Evolutionary conservation across 2,329 filamentous ascomycete species (phyloP).

Genomic region (Colletotrichum tropicicola): DNA sequence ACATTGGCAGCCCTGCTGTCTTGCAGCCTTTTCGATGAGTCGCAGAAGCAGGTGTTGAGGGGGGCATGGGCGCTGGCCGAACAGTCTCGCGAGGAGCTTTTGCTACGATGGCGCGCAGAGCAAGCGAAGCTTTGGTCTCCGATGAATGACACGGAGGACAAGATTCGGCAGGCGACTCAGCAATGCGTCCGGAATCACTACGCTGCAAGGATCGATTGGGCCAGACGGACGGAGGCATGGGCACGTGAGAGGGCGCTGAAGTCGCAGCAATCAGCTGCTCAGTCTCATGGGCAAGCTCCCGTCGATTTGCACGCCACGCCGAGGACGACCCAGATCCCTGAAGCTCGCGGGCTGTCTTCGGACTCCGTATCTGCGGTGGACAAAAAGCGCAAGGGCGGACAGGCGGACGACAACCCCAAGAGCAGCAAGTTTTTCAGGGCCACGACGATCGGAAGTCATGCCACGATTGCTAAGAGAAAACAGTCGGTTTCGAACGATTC

Average conservation of each 20-base stretch:
- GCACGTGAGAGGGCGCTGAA: not conserved
- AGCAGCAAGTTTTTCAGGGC: too few species aligned
- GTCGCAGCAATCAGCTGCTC: not conserved
- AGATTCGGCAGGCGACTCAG: not conserved
- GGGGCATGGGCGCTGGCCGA: not conserved
- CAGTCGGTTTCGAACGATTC: too few species aligned
- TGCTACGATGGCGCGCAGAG: not conserved
- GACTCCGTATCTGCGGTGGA: not conserved
- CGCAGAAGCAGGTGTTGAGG: not conserved
- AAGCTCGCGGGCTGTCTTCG: not conserved
- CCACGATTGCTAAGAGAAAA: too few species aligned
- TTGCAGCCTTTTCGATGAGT: not conserved
- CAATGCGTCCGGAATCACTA: not conserved
- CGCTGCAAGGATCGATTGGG: not conserved
- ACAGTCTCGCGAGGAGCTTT: not conserved
- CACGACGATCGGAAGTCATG: too few species aligned
- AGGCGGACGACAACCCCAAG: not conserved
- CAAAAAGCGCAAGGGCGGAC: not conserved
- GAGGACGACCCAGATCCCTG: not conserved
- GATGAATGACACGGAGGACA: not conserved
- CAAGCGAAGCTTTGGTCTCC: not conserved
- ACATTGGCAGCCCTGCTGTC: not conserved
- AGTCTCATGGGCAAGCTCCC: not conserved
- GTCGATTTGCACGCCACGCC: not conserved
- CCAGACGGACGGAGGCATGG: not conserved